phyloP scores from a whole-genome alignment of 2,329 filamentous ascomycete species.

The Pseudogymnoascus sp. region DNA sequence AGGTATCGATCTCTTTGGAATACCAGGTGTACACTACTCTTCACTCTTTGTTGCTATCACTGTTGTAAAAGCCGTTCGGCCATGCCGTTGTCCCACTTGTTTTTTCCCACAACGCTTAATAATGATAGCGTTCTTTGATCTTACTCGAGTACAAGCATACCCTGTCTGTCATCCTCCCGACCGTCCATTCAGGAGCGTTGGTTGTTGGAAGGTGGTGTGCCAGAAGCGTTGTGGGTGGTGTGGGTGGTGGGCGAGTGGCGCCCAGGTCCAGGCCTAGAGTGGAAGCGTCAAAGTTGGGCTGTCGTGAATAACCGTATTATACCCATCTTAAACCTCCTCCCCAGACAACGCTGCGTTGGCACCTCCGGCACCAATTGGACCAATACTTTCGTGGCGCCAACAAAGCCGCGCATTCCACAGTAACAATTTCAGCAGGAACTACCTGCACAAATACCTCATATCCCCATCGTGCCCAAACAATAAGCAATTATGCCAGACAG shows the following conservation, averaged over 20 bases:
- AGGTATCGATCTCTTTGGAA: slow-evolving; percentile 3
- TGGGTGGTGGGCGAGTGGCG: neutral
- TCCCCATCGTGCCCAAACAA: neutral
- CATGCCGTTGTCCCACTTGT: neutral
- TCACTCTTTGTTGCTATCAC: neutral
- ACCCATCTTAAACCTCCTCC: neutral
- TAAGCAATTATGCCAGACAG: slow-evolving; percentile 7
- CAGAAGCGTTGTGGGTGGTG: neutral
- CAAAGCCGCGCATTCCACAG: neutral
- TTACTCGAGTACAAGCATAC: slow-evolving; percentile 1
- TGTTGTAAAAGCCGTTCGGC: neutral
- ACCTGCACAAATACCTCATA: slow-evolving; percentile 1
- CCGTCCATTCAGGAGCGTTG: neutral
- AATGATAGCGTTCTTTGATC: neutral
- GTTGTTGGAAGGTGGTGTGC: neutral
- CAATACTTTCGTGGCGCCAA: neutral
- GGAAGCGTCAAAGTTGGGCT: neutral
- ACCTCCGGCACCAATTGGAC: slow-evolving; percentile 4
- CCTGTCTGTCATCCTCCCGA: slow-evolving; percentile 2
- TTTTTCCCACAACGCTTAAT: neutral
- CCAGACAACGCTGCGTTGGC: slow-evolving; percentile 9
- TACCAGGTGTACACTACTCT: neutral
- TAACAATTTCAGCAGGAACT: neutral
- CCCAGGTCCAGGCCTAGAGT: slow-evolving; percentile 6
- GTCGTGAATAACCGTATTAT: neutral